Evolutionary conservation across 2,329 filamentous ascomycete species (phyloP).

Genomic region (Xylaria sp.): DNA sequence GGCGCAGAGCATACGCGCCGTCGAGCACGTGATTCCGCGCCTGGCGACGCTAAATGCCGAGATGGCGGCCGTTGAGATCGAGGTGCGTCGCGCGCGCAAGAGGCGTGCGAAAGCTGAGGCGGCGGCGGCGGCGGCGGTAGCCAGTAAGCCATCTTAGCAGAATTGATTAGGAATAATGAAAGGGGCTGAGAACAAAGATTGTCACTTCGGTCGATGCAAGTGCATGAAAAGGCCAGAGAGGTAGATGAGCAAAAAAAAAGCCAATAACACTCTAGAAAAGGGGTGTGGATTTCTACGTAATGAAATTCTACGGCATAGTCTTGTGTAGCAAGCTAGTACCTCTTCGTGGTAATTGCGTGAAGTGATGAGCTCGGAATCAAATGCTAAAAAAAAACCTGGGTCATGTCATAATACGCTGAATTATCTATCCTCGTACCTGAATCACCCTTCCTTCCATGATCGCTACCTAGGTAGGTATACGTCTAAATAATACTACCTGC

Average conservation of each 20-base stretch:
- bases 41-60: slow-evolving; percentile 68
- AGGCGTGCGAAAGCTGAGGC: slow-evolving; percentile 60
- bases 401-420: neutral
- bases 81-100: slow-evolving; percentile 72
- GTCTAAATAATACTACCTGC: neutral
- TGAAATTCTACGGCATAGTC: neutral
- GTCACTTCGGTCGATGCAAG: neutral
- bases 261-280: neutral
- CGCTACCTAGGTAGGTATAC: slow-evolving; percentile 5
- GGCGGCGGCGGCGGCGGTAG: slow-evolving; percentile 41
- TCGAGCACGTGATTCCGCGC: slow-evolving; percentile 67
- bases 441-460: neutral
- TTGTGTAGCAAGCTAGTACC: neutral
- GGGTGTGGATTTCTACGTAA: slow-evolving; percentile 8
- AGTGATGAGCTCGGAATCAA: neutral
- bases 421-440: neutral
- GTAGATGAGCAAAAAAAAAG: neutral
- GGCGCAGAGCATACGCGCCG: slow-evolving; percentile 62
- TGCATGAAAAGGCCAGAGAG: neutral
- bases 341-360: neutral
- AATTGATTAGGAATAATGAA: slow-evolving; percentile 6
- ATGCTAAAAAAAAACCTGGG: neutral
- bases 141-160: slow-evolving; percentile 37
- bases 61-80: slow-evolving; percentile 74
- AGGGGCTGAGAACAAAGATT: slow-evolving; percentile 2